Conservation (phyloP, 129 eudicot genomes). For the Pittosporum tobira region DNA sequence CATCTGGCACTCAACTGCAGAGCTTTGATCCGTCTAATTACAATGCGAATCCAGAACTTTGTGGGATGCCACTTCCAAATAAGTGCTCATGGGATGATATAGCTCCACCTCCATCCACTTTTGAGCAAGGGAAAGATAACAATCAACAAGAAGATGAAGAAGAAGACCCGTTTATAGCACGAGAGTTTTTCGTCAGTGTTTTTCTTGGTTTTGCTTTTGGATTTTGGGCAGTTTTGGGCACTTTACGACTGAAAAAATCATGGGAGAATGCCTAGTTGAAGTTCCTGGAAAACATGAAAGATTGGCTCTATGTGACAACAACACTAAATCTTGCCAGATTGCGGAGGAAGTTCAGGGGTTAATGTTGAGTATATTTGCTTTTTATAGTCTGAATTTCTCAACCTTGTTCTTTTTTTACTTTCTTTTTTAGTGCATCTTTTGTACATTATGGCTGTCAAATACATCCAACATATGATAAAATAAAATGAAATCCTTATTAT, state of each 20-base stretch:
- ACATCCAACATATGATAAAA: no score
- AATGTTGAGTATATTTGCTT: background rate
- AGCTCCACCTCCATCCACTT: background rate
- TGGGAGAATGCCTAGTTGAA: background rate
- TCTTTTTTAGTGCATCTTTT: no score
- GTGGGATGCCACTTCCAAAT: slow-evolving; percentile 32
- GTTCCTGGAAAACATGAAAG: background rate
- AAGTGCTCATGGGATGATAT: slow-evolving; percentile 19
- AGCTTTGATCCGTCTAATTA: slow-evolving; percentile 20
- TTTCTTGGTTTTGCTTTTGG: slow-evolving; percentile 7
- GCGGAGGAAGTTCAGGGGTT: background rate
- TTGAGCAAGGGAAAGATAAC: background rate
- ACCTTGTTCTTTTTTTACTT: no score
- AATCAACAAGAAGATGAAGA: background rate
- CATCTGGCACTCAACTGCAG: slow-evolving; percentile 35
- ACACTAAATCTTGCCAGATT: slow-evolving; percentile 4
- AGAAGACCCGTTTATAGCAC: slow-evolving; percentile 10
- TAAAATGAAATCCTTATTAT: no score
- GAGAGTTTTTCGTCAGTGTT: slow-evolving; percentile 16
- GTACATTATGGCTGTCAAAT: no score
- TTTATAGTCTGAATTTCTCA: no score
- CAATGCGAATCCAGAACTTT: slow-evolving; percentile 27
- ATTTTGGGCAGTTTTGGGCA: slow-evolving; percentile 10
- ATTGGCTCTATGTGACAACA: background rate
- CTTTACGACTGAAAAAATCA: background rate